A percentile compares a stretch with the other conserved stretches of the same genome.
phyloP scores from a whole-genome alignment of 768 basidiomycete genomes.

The Symmetrospora coprosmae region DNA sequence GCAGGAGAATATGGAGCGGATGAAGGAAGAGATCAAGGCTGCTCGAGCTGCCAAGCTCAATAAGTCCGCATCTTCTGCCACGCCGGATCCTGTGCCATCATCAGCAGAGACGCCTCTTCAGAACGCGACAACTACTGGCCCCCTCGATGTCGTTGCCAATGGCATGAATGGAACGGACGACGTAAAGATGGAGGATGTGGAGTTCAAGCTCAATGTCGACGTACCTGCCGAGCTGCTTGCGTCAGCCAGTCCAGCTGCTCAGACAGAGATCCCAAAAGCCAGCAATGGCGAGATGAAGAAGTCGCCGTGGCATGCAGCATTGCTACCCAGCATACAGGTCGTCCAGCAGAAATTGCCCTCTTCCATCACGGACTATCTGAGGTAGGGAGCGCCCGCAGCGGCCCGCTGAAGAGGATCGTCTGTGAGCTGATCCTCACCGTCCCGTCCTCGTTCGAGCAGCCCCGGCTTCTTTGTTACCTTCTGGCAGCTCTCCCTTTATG shows the following conservation, averaged over 20 bases:
- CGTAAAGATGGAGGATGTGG: conserved; percentile 36
- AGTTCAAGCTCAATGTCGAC: conserved; percentile 22
- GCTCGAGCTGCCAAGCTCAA: conserved; percentile 5
- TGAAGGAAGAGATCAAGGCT: conserved; percentile 26
- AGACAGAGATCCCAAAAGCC: too few relatives aligned
- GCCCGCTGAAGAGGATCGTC: too few relatives aligned
- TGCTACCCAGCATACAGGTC: conserved; percentile 68
- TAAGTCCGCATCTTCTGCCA: too few relatives aligned
- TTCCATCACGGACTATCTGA: conserved; percentile 52
- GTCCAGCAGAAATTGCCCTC: conserved; percentile 57
- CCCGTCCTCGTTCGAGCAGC: conserved; percentile 39
- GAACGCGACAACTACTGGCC: not conserved
- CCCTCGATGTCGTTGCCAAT: not conserved
- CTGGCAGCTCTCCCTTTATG: conserved; percentile 89
- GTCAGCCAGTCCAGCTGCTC: too few relatives aligned
- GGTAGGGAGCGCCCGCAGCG: too few relatives aligned
- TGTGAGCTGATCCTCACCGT: conserved; percentile 12
- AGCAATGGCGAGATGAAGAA: too few relatives aligned
- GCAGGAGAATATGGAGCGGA: not conserved
- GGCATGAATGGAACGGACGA: not conserved
- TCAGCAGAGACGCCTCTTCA: too few relatives aligned
- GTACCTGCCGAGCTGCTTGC: conserved; percentile 41
- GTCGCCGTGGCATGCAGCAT: conserved; percentile 41
- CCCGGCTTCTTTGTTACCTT: conserved; percentile 88
- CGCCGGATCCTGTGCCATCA: too few relatives aligned